Base-by-base conservation (phyloP, 306 rosid genomes). In the Cucurbita maxima region DNA sequence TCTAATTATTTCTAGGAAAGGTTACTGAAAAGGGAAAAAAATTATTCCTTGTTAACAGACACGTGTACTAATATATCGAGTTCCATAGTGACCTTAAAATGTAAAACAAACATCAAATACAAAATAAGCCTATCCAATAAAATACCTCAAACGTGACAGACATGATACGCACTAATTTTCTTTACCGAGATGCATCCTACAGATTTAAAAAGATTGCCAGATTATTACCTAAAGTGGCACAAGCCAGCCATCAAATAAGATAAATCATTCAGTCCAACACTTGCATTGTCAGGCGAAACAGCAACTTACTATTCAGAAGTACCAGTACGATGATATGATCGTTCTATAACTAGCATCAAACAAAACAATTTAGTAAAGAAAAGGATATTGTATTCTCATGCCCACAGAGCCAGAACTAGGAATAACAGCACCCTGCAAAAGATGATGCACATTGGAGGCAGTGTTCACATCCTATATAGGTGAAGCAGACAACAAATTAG, bases 301-400 rank as follows among this genome's bases (percentile, higher is more conserved):
- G 4, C 8, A 25, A 7, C 58, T 68, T 47, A 11, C 57, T 0
- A 68, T 6, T 68, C 22, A 25, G 7, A 13, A 47, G 57, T 47
- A 58, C 16, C 5, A 51, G 11, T 10, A 16, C 36, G 58, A 37
- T 38, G 41, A 7, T 9, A 74, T 14, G 16, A 59, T 45, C 19
- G 5, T 13, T 74, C 71, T 11, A 15, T 30, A 12, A 9, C 54
- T 18, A 75, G 41, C 10, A 59, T 74, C 13, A 45, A 56, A 74
- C 36, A 74, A 16, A 57, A 58, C 43, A 74, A 76, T 19, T 82
- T 64, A 15, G 20, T 57, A 71, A 52, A 8, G 38, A 75, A 81
- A 88, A 91, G 97, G 99, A 95, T 95, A 95, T 86, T 95, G 99
- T 88, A 95, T 95, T 76, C 99, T 88, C 99, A 95, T 95, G 87